Evolutionary conservation across 2,329 filamentous ascomycete genomes (phyloP).

Genomic region (Fusarium nodosum): DNA sequence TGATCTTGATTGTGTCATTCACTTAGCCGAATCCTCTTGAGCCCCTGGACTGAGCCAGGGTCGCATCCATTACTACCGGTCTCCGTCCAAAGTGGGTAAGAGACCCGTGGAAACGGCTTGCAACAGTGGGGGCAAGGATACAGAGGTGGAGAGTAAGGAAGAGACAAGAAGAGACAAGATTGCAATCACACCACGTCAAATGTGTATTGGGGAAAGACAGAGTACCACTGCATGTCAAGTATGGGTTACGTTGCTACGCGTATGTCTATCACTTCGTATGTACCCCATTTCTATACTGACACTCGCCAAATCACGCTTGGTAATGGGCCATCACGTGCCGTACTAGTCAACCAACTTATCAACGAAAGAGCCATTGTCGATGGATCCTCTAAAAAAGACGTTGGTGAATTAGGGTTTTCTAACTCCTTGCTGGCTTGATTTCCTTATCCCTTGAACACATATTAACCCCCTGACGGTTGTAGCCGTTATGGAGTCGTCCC

Average conservation of each 20-base stretch:
- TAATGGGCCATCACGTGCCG: slow-evolving; percentile 4
- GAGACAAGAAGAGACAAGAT: not conserved
- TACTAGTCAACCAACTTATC: slow-evolving; percentile 3
- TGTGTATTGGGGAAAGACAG: not conserved
- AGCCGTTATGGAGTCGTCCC: slow-evolving; percentile 30
- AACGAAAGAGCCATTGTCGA: not conserved
- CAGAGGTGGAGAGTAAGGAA: not conserved
- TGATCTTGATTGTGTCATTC: slow-evolving; percentile 29
- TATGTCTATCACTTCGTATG: slow-evolving; percentile 5
- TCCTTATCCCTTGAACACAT: not conserved
- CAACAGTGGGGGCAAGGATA: not conserved
- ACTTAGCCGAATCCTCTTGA: slow-evolving; percentile 4
- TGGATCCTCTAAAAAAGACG: not conserved
- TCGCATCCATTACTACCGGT: not conserved
- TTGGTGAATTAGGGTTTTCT: slow-evolving; percentile 2
- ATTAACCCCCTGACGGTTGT: slow-evolving; percentile 19
- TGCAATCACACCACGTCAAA: not conserved
- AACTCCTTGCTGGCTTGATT: slow-evolving; percentile 11
- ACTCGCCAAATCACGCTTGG: slow-evolving; percentile 16
- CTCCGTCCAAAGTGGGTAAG: slow-evolving; percentile 12
- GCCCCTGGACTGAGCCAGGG: not conserved
- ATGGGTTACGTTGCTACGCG: not conserved
- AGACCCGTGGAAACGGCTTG: slow-evolving; percentile 9
- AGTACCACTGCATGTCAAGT: slow-evolving; percentile 4
- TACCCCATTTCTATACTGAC: slow-evolving; percentile 2